These are phyloP conservation scores for Eruca vesicaria DNA, from an alignment of 441 rosid species.

Conservation along the genomic window DNA sequence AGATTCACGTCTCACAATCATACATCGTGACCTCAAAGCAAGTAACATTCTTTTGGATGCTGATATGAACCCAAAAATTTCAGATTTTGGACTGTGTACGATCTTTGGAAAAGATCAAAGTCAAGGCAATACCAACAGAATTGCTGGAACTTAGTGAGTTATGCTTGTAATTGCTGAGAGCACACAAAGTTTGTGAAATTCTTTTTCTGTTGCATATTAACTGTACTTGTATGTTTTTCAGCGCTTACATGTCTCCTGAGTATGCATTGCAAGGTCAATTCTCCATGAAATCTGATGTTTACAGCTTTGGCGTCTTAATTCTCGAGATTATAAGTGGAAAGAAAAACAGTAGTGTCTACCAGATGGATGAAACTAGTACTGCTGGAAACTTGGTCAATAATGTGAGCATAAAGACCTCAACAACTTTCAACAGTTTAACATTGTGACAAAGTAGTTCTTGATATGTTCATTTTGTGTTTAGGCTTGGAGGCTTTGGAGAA, in stretches of 20 bases:
- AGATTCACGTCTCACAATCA: constrained; percentile 49
- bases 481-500: not conserved
- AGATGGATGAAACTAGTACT: not conserved
- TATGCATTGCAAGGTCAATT: not conserved
- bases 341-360: not conserved
- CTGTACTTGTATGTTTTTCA: not conserved
- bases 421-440: not conserved
- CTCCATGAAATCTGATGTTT: not conserved
- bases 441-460: not conserved
- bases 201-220: not conserved
- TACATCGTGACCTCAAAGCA: constrained; percentile 57
- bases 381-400: not conserved
- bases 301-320: not conserved
- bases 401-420: not conserved
- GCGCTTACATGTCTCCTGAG: not conserved
- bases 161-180: not conserved
- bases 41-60: constrained; percentile 46
- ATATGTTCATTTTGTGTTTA: not conserved
- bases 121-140: constrained; percentile 30
- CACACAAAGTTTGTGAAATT: not conserved
- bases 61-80: constrained; percentile 49
- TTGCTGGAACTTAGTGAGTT: constrained; percentile 53
- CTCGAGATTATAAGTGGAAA: not conserved
- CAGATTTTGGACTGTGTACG: constrained; percentile 53
- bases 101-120: constrained; percentile 42